These are phyloP conservation scores for Pseudogymnoascus sp. DNA, from an alignment of 2,329 filamentous ascomycete species.

Conservation along the genomic window DNA sequence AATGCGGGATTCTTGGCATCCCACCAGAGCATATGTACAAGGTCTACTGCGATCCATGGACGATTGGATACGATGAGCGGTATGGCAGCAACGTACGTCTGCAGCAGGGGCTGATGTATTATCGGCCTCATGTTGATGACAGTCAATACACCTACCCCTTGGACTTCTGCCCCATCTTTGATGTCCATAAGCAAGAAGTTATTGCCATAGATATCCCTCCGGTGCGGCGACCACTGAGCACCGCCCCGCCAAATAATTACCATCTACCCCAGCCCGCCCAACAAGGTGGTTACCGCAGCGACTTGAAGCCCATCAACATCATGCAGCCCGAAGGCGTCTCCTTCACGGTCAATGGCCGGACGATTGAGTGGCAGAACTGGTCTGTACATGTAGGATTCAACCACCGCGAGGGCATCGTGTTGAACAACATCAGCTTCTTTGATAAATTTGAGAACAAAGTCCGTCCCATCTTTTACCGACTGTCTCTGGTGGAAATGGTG, in stretches of 20 bases:
- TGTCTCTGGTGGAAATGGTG: slow-evolving; percentile 49
- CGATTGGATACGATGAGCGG: slow-evolving; percentile 30
- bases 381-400: slow-evolving; percentile 43
- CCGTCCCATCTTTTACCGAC: slow-evolving; percentile 43
- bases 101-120: slow-evolving; percentile 29
- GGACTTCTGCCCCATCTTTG: slow-evolving; percentile 35
- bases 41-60: slow-evolving; percentile 30
- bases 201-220: too few relatives aligned
- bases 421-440: slow-evolving; percentile 46
- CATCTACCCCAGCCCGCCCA: too few relatives aligned
- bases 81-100: slow-evolving; percentile 28
- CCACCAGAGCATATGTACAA: slow-evolving; percentile 26
- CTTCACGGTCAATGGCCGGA: slow-evolving; percentile 40
- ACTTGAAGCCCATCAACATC: slow-evolving; percentile 47
- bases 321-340: slow-evolving; percentile 51
- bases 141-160: slow-evolving; percentile 42
- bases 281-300: too few relatives aligned
- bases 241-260: slow-evolving; percentile 30
- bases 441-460: slow-evolving; percentile 48
- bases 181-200: slow-evolving; percentile 34
- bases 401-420: slow-evolving; percentile 44
- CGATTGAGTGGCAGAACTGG: slow-evolving; percentile 46
- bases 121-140: slow-evolving; percentile 24
- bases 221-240: too few relatives aligned
- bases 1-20: slow-evolving; percentile 29